Evolutionary conservation across 345 rosid genomes (phyloP).

Genomic region (Rhizophora mangle): DNA sequence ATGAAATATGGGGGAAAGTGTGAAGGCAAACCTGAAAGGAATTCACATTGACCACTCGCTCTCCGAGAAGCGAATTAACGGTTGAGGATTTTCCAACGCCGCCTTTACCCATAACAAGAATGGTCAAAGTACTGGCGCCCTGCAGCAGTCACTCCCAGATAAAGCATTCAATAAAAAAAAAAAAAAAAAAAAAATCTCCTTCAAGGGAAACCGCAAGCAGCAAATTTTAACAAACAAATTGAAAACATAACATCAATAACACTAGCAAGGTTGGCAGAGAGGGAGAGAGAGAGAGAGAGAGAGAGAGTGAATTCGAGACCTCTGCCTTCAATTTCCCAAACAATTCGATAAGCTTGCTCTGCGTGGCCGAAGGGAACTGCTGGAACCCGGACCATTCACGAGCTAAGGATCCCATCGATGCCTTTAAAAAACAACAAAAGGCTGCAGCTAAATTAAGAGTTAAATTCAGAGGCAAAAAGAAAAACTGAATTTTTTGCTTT

Average conservation of each 20-base stretch:
- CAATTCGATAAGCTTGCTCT: slow-evolving; percentile 61
- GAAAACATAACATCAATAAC: not conserved
- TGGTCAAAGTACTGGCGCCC: slow-evolving; percentile 64
- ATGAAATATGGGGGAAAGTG: slow-evolving; percentile 7
- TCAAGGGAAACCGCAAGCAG: not conserved
- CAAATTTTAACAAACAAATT: not conserved
- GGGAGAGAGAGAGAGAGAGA: no score
- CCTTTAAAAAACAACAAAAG: slow-evolving; percentile 1
- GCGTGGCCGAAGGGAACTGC: slow-evolving; percentile 77
- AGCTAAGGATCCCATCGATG: slow-evolving; percentile 23
- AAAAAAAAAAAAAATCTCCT: not conserved
- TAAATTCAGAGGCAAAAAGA: not conserved
- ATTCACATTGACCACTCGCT: slow-evolving; percentile 64
- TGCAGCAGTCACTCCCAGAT: slow-evolving; percentile 17
- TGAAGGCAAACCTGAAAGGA: slow-evolving; percentile 58
- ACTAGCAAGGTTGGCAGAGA: no score
- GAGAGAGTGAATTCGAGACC: slow-evolving; percentile 29
- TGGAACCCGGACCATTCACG: slow-evolving; percentile 84
- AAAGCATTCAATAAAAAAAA: not conserved
- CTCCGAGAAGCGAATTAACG: slow-evolving; percentile 74
- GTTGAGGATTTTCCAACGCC: slow-evolving; percentile 90
- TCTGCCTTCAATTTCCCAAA: slow-evolving; percentile 69
- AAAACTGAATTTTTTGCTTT: not conserved
- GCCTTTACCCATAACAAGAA: slow-evolving; percentile 90
- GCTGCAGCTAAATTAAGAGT: not conserved